Evolutionary conservation across 2,329 filamentous ascomycete species (phyloP).

Genomic region (Calonectria pteridis): DNA sequence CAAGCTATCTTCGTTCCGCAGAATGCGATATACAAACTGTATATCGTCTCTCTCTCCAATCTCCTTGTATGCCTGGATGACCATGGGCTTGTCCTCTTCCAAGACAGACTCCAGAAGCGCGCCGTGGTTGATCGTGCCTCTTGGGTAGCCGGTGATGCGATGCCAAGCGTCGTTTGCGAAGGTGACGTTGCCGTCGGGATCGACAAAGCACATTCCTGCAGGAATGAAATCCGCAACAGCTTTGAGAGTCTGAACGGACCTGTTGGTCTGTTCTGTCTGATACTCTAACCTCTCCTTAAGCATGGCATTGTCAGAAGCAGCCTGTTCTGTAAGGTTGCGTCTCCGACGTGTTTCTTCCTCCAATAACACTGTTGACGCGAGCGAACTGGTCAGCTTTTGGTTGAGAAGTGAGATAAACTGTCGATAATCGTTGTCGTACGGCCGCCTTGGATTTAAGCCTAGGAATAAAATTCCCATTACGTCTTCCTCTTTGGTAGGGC

Average conservation of each 20-base stretch:
- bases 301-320: conserved; percentile 75
- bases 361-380: conserved; percentile 78
- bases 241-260: conserved; percentile 74
- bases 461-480: conserved; percentile 77
- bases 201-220: conserved; percentile 79
- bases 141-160: conserved; percentile 61
- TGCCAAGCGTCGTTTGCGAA: conserved; percentile 80
- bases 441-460: conserved; percentile 77
- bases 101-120: conserved; percentile 59
- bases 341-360: conserved; percentile 77
- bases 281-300: conserved; percentile 75
- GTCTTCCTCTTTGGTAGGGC: conserved; percentile 73
- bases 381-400: conserved; percentile 73
- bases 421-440: conserved; percentile 80
- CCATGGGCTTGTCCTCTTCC: conserved; percentile 59
- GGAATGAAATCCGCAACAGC: conserved; percentile 80
- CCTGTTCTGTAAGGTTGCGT: conserved; percentile 63
- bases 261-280: conserved; percentile 62
- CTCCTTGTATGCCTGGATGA: conserved; percentile 57
- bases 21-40: conserved; percentile 61
- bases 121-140: conserved; percentile 47
- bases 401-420: conserved; percentile 71
- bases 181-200: conserved; percentile 72
- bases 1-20: conserved; percentile 16
- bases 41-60: conserved; percentile 53